phyloP scores from a whole-genome alignment of 2,329 filamentous ascomycete genomes.

The Nothomitra cinnamomea region DNA sequence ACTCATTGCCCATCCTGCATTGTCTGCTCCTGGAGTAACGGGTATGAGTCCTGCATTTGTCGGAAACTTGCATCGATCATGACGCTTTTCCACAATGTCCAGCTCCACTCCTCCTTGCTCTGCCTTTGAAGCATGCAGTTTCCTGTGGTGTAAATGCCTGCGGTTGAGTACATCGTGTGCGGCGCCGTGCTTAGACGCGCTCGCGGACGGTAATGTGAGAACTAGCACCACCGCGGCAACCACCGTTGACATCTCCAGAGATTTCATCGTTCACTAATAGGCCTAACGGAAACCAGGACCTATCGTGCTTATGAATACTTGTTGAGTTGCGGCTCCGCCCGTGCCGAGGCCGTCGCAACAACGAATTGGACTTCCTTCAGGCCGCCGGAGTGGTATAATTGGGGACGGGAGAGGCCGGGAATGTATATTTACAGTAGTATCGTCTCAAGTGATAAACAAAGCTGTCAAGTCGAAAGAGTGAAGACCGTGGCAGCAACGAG shows the following conservation, averaged over 20 bases:
- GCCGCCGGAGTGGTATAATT: too few species aligned
- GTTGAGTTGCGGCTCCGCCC: background rate
- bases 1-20: conserved; percentile 67
- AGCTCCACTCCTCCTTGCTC: background rate
- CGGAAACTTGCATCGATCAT: conserved; percentile 46
- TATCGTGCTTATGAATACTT: background rate
- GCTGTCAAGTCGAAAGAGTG: background rate
- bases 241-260: background rate
- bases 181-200: background rate
- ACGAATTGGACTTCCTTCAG: too few species aligned
- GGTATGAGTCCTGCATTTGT: conserved; percentile 46
- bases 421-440: background rate
- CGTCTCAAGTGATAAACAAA: background rate
- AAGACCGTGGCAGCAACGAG: background rate
- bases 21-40: conserved; percentile 44
- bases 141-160: conserved; percentile 2
- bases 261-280: background rate
- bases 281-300: background rate
- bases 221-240: background rate
- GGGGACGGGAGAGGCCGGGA: too few species aligned
- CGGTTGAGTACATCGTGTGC: background rate
- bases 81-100: conserved; percentile 32
- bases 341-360: background rate
- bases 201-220: background rate
- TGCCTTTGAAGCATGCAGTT: background rate